phyloP scores from a whole-genome alignment of 2,329 filamentous ascomycete species.

The Fusarium hostae region DNA sequence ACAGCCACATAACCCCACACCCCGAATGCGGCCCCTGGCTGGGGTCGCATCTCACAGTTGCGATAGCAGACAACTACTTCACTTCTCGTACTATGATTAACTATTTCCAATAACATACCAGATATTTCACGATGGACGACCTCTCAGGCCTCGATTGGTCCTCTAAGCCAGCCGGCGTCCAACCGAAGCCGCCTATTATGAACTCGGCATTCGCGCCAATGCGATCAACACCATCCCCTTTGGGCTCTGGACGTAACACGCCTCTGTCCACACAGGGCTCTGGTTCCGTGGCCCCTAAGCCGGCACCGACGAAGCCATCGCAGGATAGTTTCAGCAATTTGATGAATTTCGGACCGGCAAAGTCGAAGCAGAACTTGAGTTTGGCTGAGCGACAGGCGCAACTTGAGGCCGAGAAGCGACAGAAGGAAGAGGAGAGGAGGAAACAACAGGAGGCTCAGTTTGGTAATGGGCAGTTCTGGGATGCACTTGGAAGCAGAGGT shows the following conservation, averaged over 20 bases:
- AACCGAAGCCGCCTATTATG: constrained; percentile 54
- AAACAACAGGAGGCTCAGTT: constrained; percentile 81
- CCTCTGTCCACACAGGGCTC: constrained; percentile 64
- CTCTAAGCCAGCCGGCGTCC: constrained; percentile 51
- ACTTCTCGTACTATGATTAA: constrained; percentile 42
- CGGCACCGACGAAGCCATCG: constrained; percentile 60
- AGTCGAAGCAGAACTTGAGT: constrained; percentile 75
- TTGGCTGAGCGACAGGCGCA: constrained; percentile 81
- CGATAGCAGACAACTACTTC: constrained; percentile 34
- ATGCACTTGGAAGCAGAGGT: constrained; percentile 70
- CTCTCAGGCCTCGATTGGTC: constrained; percentile 71
- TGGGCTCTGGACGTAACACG: constrained; percentile 66
- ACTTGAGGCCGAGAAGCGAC: constrained; percentile 71
- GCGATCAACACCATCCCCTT: constrained; percentile 66
- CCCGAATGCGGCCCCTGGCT: constrained; percentile 41
- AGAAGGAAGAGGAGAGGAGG: constrained; percentile 78
- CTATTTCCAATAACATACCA: constrained; percentile 37
- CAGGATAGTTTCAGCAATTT: constrained; percentile 84
- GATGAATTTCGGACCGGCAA: constrained; percentile 67
- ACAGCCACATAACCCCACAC: constrained; percentile 43
- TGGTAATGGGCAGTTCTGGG: constrained; percentile 80
- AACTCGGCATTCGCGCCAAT: constrained; percentile 62
- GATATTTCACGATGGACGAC: constrained; percentile 65
- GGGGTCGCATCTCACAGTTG: constrained; percentile 32
- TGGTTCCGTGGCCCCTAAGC: constrained; percentile 56